Evolutionary conservation across 352 stramenopile genomes (phyloP).

Genomic region (Globisporangium nagaii): DNA sequence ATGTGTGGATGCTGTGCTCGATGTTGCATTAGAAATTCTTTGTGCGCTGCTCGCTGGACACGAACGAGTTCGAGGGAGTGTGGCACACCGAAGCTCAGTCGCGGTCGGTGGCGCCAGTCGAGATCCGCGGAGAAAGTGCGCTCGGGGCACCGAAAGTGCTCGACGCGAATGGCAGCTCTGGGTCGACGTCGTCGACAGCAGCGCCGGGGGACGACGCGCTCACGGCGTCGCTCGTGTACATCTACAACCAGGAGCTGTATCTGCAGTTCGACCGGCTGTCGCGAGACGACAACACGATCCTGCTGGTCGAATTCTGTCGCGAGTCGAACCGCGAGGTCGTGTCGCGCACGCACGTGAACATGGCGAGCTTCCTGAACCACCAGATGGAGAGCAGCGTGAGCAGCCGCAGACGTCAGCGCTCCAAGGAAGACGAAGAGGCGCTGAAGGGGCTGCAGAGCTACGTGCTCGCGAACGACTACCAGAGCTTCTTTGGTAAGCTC

Average conservation of each 20-base stretch:
- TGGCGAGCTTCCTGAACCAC: slow-evolving; percentile 74
- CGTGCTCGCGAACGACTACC: slow-evolving; percentile 75
- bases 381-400: slow-evolving; percentile 11
- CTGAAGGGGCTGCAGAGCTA: slow-evolving; percentile 49
- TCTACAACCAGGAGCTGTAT: slow-evolving; percentile 78
- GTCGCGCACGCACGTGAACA: slow-evolving; percentile 75
- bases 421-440: slow-evolving; percentile 13
- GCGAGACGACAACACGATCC: slow-evolving; percentile 78
- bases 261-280: slow-evolving; percentile 81
- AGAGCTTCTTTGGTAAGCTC: slow-evolving; percentile 83
- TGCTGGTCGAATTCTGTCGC: slow-evolving; percentile 79
- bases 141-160: neutral
- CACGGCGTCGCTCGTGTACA: slow-evolving; percentile 49
- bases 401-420: slow-evolving; percentile 10
- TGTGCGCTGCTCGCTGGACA: slow-evolving; percentile 79
- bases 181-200: neutral
- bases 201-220: neutral
- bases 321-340: slow-evolving; percentile 71
- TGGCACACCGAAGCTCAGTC: slow-evolving; percentile 84
- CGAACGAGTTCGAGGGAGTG: slow-evolving; percentile 78
- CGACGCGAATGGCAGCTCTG: neutral
- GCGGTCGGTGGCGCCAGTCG: slow-evolving; percentile 32
- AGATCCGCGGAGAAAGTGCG: slow-evolving; percentile 8
- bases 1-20: neutral
- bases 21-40: slow-evolving; percentile 48